Base-by-base conservation (phyloP, 2,329 filamentous ascomycete species). In the Beauveria sp. region DNA sequence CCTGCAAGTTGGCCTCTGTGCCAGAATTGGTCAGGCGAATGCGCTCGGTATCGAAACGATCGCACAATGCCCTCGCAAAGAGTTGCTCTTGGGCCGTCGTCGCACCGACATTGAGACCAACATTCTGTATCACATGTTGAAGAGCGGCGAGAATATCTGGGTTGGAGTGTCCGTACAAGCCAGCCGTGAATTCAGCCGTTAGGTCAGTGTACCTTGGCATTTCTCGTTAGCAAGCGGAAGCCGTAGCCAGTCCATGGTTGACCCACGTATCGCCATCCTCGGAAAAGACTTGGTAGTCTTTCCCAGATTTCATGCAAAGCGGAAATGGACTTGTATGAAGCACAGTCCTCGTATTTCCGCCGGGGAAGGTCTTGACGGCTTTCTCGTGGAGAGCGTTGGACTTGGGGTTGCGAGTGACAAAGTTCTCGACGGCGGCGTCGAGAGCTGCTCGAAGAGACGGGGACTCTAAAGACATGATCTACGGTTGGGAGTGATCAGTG, bases 21-120 rank as follows among this genome's bases (percentile, higher is more conserved):
- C 86, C 86, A 0, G 83, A 86, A 70, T 88, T 88, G 47, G 81
- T 79, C 70, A 88, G 87, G 1, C 86, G 77, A 3, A 87, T 72
- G 14, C 78, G 75, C 7, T 85, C 83, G 5, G 87, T 72, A 0
- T 70, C 67, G 65, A 88, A 87, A 3, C 85, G 77, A 10, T 72
- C 66, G 61, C 78, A 80, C n/a, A 88, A 68, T n/a, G 78, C 68
- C 10, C 71, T 66, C 0, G 85, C 86, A 24, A 84, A 74, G 18
- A 74, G 65, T 9, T 75, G 72, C 70, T 89, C 86, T 54, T 81
- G 74, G 12, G 69, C 64, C 40, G 78, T 83, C 1, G 81, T 79
- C 0, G 76, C 79, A 5, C 86, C 83, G 18, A 85, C 75, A 62
- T 78, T 85, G 65, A 86, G 70, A 4, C 86, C 85, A 2, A 74